Percentiles rank a stretch among this genome's conserved stretches.
Conservation (phyloP, 2,329 filamentous ascomycete genomes). For the Fusarium incarnatum region DNA sequence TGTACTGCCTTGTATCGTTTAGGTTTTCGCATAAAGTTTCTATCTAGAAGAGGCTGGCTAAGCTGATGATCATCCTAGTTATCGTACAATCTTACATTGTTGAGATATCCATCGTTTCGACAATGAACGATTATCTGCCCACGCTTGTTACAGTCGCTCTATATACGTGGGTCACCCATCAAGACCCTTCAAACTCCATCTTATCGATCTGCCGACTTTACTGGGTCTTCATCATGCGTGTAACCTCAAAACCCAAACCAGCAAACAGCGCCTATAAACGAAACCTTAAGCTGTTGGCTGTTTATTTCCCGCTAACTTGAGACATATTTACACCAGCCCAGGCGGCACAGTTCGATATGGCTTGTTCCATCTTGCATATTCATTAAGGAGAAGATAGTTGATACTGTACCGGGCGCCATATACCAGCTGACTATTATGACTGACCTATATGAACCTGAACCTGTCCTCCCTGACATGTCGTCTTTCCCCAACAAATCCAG, state of each 20-base stretch:
- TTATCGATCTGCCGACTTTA: constrained; percentile 34
- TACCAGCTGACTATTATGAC: constrained; percentile 32
- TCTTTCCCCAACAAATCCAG: constrained; percentile 25
- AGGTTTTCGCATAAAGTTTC: neutral
- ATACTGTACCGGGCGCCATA: neutral
- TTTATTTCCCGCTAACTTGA: constrained; percentile 3
- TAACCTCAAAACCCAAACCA: constrained; percentile 2
- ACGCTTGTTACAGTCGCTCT: neutral
- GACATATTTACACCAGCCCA: neutral
- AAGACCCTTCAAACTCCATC: constrained; percentile 4
- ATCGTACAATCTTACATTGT: neutral
- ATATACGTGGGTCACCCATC: constrained; percentile 20
- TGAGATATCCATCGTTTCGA: constrained; percentile 1
- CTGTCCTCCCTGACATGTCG: neutral
- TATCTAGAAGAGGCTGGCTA: constrained; percentile 3
- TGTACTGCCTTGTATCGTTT: neutral
- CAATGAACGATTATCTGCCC: neutral
- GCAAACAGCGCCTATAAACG: neutral
- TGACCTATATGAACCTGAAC: constrained; percentile 11
- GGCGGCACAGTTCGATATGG: neutral
- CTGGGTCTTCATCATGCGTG: constrained; percentile 18
- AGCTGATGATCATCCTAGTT: neutral
- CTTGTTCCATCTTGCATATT: neutral
- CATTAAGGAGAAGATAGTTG: neutral
- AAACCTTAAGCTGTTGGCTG: neutral